Percentiles rank a stretch among this genome's conserved stretches.
Evolutionary conservation across 2,329 filamentous ascomycete species (phyloP).

Genomic region (Fusarium buharicum): DNA sequence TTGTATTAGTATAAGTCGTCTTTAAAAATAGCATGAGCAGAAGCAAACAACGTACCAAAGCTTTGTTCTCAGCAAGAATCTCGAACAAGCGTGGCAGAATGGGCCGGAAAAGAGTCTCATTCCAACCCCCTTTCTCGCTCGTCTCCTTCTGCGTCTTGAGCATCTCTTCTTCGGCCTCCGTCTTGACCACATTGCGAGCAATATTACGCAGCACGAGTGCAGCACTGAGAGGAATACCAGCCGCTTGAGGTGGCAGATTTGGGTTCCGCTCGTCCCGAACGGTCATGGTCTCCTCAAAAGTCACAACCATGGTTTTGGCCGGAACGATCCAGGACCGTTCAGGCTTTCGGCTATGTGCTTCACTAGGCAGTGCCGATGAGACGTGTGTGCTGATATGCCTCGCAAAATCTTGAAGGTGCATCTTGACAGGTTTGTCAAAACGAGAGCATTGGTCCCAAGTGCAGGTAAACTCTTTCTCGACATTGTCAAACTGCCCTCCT

Average conservation of each 20-base stretch:
- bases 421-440: slow-evolving; percentile 58
- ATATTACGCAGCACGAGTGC: slow-evolving; percentile 83
- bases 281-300: slow-evolving; percentile 66
- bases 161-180: slow-evolving; percentile 66
- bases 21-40: neutral
- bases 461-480: slow-evolving; percentile 66
- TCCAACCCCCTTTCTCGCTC: slow-evolving; percentile 68
- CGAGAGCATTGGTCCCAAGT: slow-evolving; percentile 74
- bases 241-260: slow-evolving; percentile 69
- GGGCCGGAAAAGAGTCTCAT: slow-evolving; percentile 74
- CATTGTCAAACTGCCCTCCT: slow-evolving; percentile 67
- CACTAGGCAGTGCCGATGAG: slow-evolving; percentile 53
- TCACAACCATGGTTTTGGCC: slow-evolving; percentile 65
- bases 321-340: slow-evolving; percentile 61
- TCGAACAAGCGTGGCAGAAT: slow-evolving; percentile 73
- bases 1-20: slow-evolving; percentile 24
- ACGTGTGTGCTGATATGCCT: slow-evolving; percentile 77
- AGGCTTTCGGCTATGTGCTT: slow-evolving; percentile 32
- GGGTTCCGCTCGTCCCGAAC: slow-evolving; percentile 68
- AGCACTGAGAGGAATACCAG: slow-evolving; percentile 81
- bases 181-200: slow-evolving; percentile 73
- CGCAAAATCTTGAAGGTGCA: slow-evolving; percentile 63
- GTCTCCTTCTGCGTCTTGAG: slow-evolving; percentile 58
- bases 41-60: slow-evolving; percentile 59
- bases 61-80: slow-evolving; percentile 75